Conservation (phyloP, 2,329 filamentous ascomycete species). For the Phoma herbarum region DNA sequence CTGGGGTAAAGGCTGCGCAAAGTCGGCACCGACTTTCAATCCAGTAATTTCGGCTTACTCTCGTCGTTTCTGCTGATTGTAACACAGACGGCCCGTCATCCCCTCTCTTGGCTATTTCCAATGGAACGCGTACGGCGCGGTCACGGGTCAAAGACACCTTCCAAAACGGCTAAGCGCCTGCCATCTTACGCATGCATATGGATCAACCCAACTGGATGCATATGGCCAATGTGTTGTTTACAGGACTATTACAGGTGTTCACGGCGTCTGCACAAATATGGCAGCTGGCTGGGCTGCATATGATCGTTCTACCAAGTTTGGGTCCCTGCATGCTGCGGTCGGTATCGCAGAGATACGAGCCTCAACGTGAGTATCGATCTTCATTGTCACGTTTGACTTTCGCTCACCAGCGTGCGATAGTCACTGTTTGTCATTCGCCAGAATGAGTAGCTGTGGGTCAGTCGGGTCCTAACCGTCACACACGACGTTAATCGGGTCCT, state of each 20-base stretch:
- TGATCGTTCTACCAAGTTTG: not conserved
- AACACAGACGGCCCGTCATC: not conserved
- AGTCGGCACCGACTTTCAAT: constrained; percentile 7
- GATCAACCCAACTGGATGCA: not conserved
- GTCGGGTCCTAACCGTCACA: not conserved
- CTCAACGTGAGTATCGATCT: not conserved
- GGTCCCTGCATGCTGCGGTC: not conserved
- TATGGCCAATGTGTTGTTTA: not conserved
- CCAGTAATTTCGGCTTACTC: constrained; percentile 4
- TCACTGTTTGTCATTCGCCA: not conserved
- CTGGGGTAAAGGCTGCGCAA: constrained; percentile 12
- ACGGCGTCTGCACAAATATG: not conserved
- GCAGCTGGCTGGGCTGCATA: constrained; percentile 4
- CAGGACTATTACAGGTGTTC: not conserved
- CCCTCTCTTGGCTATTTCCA: not conserved
- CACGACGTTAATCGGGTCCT: too few species aligned
- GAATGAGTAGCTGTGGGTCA: not conserved
- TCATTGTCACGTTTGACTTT: not conserved
- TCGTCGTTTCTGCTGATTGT: not conserved
- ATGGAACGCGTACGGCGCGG: not conserved
- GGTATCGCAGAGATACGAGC: not conserved
- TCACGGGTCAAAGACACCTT: constrained; percentile 13
- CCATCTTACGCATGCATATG: constrained; percentile 9
- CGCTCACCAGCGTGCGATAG: not conserved
- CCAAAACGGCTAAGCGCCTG: constrained; percentile 13